These are phyloP conservation scores for Acacia melanoxylon DNA, from an alignment of 306 rosid species.

Conservation along the genomic window DNA sequence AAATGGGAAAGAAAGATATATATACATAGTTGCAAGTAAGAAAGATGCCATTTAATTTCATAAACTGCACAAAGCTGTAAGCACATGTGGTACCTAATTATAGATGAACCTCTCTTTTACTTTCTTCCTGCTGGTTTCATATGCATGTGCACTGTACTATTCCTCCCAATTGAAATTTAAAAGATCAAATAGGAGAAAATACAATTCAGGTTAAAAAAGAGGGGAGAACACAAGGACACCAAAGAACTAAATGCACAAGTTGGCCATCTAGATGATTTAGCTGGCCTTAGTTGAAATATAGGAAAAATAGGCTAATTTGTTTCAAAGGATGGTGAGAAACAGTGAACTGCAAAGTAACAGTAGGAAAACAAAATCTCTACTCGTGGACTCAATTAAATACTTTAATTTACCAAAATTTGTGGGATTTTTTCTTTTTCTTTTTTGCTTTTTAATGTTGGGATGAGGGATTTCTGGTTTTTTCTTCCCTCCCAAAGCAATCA, in stretches of 20 bases:
- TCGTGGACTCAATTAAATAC: background rate
- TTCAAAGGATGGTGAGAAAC: background rate
- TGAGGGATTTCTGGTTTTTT: background rate
- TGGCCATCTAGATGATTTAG: background rate
- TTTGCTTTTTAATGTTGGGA: no score
- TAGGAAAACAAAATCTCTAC: no score
- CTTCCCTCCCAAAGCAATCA: background rate
- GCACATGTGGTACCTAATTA: slow-evolving; percentile 40
- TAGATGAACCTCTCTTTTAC: slow-evolving; percentile 4
- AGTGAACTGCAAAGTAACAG: background rate
- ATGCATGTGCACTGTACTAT: slow-evolving; percentile 49
- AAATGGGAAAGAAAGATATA: background rate
- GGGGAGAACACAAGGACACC: background rate
- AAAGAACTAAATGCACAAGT: background rate
- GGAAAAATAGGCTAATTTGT: background rate
- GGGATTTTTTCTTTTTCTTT: background rate
- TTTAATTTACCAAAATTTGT: background rate
- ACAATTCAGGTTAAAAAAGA: background rate
- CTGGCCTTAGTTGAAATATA: background rate
- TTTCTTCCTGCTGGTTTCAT: slow-evolving; percentile 8
- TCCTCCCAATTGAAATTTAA: no score
- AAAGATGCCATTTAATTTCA: background rate
- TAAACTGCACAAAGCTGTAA: slow-evolving; percentile 23
- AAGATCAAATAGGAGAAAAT: background rate
- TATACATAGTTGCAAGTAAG: slow-evolving; percentile 1